Percentiles rank a stretch among this genome's conserved stretches.
phyloP scores from a whole-genome alignment of 2,329 filamentous ascomycete species.

The Mariannaea elegans region DNA sequence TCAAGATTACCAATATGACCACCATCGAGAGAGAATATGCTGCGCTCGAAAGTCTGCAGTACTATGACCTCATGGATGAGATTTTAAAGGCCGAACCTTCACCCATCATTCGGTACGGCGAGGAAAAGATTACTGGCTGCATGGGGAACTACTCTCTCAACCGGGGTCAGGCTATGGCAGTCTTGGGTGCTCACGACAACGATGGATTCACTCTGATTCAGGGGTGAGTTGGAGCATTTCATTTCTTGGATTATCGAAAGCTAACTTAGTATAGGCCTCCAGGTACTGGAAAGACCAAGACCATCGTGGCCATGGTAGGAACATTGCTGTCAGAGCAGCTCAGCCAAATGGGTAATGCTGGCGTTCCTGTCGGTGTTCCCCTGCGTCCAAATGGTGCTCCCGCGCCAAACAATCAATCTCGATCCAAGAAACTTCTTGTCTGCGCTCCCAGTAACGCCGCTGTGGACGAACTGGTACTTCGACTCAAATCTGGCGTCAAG shows the following conservation, averaged over 20 bases:
- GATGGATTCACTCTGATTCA: constrained; percentile 98
- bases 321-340: constrained; percentile 65
- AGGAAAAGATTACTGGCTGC: constrained; percentile 74
- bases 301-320: constrained; percentile 95
- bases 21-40: constrained; percentile 96
- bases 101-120: constrained; percentile 82
- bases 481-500: constrained; percentile 87
- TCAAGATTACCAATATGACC: constrained; percentile 91
- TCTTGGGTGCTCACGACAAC: constrained; percentile 91
- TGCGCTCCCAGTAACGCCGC: constrained; percentile 99
- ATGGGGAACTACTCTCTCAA: constrained; percentile 86
- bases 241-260: constrained; percentile 11
- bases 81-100: constrained; percentile 90
- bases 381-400: constrained; percentile 39
- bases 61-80: constrained; percentile 95
- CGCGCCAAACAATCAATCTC: constrained; percentile 38
- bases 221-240: constrained; percentile 61
- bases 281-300: constrained; percentile 98
- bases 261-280: constrained; percentile 71
- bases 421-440: constrained; percentile 85
- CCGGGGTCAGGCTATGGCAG: constrained; percentile 86
- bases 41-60: constrained; percentile 87
- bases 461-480: constrained; percentile 93
- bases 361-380: constrained; percentile 44
- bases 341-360: constrained; percentile 45